A percentile compares a stretch with the other conserved stretches of the same genome.
phyloP scores from a whole-genome alignment of 495 filamentous ascomycete species.

The Daldinia bambusicola region DNA sequence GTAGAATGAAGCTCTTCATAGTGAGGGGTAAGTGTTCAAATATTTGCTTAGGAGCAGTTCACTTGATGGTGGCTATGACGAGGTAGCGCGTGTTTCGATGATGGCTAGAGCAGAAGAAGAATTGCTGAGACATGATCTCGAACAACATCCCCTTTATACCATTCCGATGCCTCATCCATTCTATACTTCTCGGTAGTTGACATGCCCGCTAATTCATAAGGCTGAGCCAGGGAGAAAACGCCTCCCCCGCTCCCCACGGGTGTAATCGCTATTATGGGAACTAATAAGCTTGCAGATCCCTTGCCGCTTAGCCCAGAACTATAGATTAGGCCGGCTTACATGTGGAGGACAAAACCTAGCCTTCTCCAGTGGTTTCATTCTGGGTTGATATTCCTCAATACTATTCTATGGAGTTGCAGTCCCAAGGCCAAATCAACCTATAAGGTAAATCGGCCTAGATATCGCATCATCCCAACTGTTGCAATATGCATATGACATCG shows the following conservation, averaged over 20 bases:
- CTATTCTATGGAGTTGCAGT: not conserved
- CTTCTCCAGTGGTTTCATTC: not conserved
- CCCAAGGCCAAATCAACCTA: not conserved
- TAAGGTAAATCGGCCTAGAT: not conserved
- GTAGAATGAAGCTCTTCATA: not conserved
- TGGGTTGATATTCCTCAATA: not conserved
- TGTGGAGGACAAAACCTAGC: not conserved
- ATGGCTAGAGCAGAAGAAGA: not conserved
- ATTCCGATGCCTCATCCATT: not conserved
- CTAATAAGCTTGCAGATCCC: not conserved
- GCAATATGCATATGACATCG: not conserved
- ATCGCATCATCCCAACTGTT: not conserved
- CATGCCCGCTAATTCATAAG: not conserved
- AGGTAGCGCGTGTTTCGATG: not conserved
- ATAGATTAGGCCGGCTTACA: constrained; percentile 4
- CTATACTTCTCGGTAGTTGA: not conserved
- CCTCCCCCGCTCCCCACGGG: not conserved
- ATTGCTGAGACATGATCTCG: not conserved
- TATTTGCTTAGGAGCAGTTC: not conserved
- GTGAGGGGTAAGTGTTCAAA: not conserved
- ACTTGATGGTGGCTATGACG: not conserved
- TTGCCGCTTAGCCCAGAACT: not conserved
- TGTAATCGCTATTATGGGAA: not conserved
- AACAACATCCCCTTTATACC: not conserved
- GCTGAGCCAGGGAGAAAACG: not conserved